Conservation (phyloP, 2,329 filamentous ascomycete species). For the Neoscytalidium dimidiatum region DNA sequence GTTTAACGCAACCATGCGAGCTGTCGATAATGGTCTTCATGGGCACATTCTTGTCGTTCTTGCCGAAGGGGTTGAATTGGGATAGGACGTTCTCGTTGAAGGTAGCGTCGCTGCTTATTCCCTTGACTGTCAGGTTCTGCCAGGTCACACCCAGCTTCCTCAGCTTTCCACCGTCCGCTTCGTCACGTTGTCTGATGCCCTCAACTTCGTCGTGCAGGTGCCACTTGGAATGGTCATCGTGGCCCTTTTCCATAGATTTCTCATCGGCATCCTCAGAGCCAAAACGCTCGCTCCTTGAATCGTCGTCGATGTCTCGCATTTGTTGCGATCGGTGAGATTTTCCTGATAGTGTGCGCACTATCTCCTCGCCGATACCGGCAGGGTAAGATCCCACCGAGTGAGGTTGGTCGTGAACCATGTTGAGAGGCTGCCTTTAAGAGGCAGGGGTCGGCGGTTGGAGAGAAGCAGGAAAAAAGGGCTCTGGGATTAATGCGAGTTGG, state of each 20-base stretch:
- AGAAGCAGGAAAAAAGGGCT: neutral
- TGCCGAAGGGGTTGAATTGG: constrained; percentile 14
- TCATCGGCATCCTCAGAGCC: constrained; percentile 12
- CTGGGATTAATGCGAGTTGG: neutral
- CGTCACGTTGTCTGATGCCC: neutral
- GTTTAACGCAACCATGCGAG: constrained; percentile 54
- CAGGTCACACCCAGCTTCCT: constrained; percentile 17
- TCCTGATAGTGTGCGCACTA: constrained; percentile 9
- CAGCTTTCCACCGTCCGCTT: constrained; percentile 8
- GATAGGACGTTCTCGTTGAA: constrained; percentile 22
- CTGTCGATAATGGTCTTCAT: constrained; percentile 21
- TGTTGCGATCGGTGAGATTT: neutral
- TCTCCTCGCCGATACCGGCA: constrained; percentile 8
- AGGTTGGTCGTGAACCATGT: neutral
- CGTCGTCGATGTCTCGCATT: constrained; percentile 5
- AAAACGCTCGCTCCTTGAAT: constrained; percentile 15
- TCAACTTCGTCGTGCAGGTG: neutral
- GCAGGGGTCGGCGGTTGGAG: neutral
- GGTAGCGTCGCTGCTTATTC: constrained; percentile 11
- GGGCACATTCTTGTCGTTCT: neutral
- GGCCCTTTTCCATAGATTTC: neutral
- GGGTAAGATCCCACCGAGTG: constrained; percentile 2
- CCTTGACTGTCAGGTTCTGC: constrained; percentile 19
- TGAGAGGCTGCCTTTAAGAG: neutral
- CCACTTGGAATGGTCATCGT: neutral